phyloP scores from a whole-genome alignment of 2,329 filamentous ascomycete genomes.

The Allantophomopsis lycopodina region DNA sequence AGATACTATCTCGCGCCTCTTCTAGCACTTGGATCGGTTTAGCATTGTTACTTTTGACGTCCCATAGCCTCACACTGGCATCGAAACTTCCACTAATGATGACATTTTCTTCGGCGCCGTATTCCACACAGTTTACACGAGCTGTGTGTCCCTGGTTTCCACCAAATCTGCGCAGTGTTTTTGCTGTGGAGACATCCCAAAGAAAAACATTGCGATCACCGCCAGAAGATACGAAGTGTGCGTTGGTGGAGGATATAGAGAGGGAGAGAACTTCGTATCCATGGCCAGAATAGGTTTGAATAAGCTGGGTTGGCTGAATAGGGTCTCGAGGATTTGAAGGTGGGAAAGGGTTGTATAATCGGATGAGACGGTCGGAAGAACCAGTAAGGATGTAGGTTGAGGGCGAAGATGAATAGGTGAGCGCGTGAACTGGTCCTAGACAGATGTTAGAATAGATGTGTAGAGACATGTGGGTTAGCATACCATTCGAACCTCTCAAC shows the following conservation, averaged over 20 bases:
- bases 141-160: slow-evolving; percentile 27
- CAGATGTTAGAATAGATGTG: slow-evolving; percentile 1
- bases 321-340: slow-evolving; percentile 23
- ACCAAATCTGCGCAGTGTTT: slow-evolving; percentile 63
- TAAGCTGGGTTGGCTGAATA: slow-evolving; percentile 30
- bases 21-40: slow-evolving; percentile 60
- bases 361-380: slow-evolving; percentile 70
- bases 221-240: slow-evolving; percentile 73
- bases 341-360: slow-evolving; percentile 67
- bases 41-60: slow-evolving; percentile 35
- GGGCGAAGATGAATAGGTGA: slow-evolving; percentile 58
- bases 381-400: slow-evolving; percentile 75
- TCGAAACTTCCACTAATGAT: slow-evolving; percentile 65
- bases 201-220: slow-evolving; percentile 86
- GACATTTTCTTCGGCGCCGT: slow-evolving; percentile 60
- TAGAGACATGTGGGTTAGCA: slow-evolving; percentile 9
- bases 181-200: slow-evolving; percentile 80
- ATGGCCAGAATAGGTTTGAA: slow-evolving; percentile 82
- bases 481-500: slow-evolving; percentile 44
- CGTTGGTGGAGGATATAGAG: slow-evolving; percentile 61
- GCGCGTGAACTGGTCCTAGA: slow-evolving; percentile 56
- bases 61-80: slow-evolving; percentile 65
- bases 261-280: slow-evolving; percentile 86
- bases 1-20: slow-evolving; percentile 58
- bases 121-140: slow-evolving; percentile 65